phyloP scores from a whole-genome alignment of 164 flowering plant genomes.

The Nelumbo lutea region DNA sequence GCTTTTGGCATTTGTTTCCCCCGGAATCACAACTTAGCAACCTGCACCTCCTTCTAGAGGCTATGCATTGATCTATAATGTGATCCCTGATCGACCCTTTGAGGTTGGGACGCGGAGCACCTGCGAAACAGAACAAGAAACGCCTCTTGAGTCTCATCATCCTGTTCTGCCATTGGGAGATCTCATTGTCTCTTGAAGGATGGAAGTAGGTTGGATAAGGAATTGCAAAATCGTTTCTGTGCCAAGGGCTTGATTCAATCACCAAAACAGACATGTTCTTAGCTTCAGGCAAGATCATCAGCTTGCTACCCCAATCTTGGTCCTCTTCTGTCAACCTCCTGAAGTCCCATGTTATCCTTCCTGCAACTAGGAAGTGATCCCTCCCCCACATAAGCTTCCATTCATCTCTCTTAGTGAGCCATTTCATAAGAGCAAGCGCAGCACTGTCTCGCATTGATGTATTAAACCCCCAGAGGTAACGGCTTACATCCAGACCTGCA shows the following conservation, averaged over 20 bases:
- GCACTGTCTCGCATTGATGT: constrained; percentile 12
- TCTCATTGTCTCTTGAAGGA: background rate
- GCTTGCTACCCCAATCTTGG: background rate
- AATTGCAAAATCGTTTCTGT: background rate
- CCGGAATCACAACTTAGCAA: background rate
- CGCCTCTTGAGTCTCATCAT: background rate
- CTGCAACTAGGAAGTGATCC: constrained; percentile 23
- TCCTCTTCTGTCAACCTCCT: background rate
- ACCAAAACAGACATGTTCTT: background rate
- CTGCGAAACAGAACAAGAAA: background rate
- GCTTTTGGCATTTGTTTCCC: background rate
- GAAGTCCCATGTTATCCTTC: constrained; percentile 17
- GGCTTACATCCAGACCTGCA: constrained; percentile 16
- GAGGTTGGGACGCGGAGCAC: background rate
- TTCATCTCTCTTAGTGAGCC: constrained; percentile 9
- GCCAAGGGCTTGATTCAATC: background rate
- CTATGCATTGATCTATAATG: background rate
- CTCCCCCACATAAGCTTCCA: constrained; percentile 21
- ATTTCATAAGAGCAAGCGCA: constrained; percentile 4
- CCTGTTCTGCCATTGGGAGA: constrained; percentile 1
- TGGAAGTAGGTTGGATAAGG: constrained; percentile 4
- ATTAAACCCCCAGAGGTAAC: constrained; percentile 13
- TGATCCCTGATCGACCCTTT: background rate
- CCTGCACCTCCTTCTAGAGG: background rate
- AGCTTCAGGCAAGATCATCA: background rate